phyloP scores from a whole-genome alignment of 1,139 yeast species.

The Saccharomyces hybrid region DNA sequence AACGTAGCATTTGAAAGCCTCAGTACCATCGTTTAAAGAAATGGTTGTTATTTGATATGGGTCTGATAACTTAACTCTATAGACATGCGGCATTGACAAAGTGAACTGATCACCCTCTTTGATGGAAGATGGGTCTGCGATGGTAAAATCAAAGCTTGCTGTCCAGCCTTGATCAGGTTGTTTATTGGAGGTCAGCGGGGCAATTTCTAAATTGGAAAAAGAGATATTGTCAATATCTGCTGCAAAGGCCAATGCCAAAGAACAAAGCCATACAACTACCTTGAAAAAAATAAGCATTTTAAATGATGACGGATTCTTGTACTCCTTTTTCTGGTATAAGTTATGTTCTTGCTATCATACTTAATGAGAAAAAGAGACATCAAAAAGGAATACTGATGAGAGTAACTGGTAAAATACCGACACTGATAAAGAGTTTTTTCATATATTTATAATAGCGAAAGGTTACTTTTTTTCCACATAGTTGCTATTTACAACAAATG shows the following conservation, averaged over 20 bases:
- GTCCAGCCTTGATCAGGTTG: constrained; percentile 32
- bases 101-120: constrained; percentile 25
- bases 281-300: not conserved
- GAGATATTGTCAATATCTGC: constrained; percentile 11
- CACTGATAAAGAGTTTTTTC: too few relatives aligned
- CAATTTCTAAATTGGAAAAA: constrained; percentile 18
- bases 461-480: not conserved
- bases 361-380: too few relatives aligned
- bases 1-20: constrained; percentile 28
- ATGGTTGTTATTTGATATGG: constrained; percentile 12
- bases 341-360: too few relatives aligned
- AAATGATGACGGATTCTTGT: not conserved
- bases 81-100: constrained; percentile 27
- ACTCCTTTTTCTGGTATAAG: not conserved
- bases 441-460: not conserved
- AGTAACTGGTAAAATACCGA: too few relatives aligned
- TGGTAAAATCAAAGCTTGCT: constrained; percentile 26
- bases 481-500: not conserved
- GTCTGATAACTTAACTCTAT: constrained; percentile 30
- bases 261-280: not conserved
- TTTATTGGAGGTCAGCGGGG: constrained; percentile 15
- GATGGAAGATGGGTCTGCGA: constrained; percentile 18
- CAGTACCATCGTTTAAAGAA: constrained; percentile 20
- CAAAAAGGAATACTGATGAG: too few relatives aligned
- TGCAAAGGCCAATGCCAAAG: constrained; percentile 12